These are phyloP conservation scores for Ceratobasidium papillatum DNA, from an alignment of 1,284 basidiomycete species.

Conservation along the genomic window DNA sequence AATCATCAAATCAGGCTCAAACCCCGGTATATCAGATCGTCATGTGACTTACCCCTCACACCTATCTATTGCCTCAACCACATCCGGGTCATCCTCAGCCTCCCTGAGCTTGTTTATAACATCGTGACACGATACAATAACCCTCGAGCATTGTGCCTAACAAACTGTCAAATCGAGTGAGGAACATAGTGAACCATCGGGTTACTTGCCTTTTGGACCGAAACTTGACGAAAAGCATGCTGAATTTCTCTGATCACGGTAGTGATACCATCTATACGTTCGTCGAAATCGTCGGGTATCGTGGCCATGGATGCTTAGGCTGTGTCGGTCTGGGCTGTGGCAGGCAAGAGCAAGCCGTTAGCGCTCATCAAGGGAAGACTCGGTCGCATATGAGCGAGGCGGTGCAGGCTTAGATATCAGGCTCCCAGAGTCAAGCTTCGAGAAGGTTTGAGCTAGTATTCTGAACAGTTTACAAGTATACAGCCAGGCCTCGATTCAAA, in stretches of 20 bases:
- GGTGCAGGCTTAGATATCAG: background rate
- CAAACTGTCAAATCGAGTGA: no score
- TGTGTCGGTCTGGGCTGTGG: background rate
- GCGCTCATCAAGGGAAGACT: background rate
- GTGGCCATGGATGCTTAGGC: background rate
- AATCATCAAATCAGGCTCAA: background rate
- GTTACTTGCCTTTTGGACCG: conserved; percentile 5
- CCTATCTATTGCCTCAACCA: background rate
- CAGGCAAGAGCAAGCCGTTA: background rate
- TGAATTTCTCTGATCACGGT: conserved; percentile 3
- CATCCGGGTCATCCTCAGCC: conserved; percentile 7
- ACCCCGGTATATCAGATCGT: background rate
- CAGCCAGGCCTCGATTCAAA: background rate
- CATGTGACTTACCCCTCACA: background rate
- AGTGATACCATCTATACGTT: background rate
- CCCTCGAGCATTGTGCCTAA: conserved; percentile 9
- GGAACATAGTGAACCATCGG: background rate
- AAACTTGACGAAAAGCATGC: background rate
- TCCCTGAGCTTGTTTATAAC: conserved; percentile 15
- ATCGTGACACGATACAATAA: conserved; percentile 12
- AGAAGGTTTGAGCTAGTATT: background rate
- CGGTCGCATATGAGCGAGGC: background rate
- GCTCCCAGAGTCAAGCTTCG: background rate
- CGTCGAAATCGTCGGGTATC: conserved; percentile 13
- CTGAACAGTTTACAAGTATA: background rate